A percentile compares a stretch with the other conserved stretches of the same genome.
phyloP scores from a whole-genome alignment of 495 filamentous ascomycete species.

The Cercophora sp. region DNA sequence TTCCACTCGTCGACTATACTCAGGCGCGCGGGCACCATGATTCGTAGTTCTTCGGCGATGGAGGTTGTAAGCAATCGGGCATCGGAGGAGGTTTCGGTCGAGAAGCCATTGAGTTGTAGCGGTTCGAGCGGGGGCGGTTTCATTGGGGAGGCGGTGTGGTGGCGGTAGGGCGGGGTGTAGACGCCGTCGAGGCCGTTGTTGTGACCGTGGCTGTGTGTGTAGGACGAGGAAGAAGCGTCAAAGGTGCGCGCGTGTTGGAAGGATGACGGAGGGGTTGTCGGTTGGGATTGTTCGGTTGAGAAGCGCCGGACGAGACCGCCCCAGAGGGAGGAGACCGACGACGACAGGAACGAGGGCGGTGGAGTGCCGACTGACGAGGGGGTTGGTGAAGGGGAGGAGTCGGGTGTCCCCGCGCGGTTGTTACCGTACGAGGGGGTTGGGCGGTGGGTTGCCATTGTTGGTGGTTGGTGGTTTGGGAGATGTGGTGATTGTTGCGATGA shows the following conservation, averaged over 20 bases:
- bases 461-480: too few species aligned
- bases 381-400: slow-evolving; percentile 17
- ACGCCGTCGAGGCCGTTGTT: slow-evolving; percentile 37
- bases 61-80: slow-evolving; percentile 58
- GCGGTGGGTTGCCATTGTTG: background rate
- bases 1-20: slow-evolving; percentile 85
- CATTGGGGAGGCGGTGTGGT: slow-evolving; percentile 34
- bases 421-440: background rate
- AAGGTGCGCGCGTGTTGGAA: slow-evolving; percentile 20
- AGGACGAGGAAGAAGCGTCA: slow-evolving; percentile 18
- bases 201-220: slow-evolving; percentile 11
- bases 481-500: too few species aligned
- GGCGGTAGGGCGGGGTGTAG: slow-evolving; percentile 33
- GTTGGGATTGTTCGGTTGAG: slow-evolving; percentile 29
- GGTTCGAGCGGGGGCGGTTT: slow-evolving; percentile 44
- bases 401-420: slow-evolving; percentile 25
- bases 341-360: slow-evolving; percentile 25
- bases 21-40: slow-evolving; percentile 78
- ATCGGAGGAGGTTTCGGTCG: slow-evolving; percentile 31
- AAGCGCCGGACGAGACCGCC: slow-evolving; percentile 36
- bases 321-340: slow-evolving; percentile 30
- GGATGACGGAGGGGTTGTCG: slow-evolving; percentile 6
- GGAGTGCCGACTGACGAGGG: slow-evolving; percentile 32
- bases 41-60: slow-evolving; percentile 89
- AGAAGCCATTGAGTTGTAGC: slow-evolving; percentile 38